Evolutionary conservation across 1,139 yeast genomes (phyloP).

Genomic region (Scheffersomyces stambukii): DNA sequence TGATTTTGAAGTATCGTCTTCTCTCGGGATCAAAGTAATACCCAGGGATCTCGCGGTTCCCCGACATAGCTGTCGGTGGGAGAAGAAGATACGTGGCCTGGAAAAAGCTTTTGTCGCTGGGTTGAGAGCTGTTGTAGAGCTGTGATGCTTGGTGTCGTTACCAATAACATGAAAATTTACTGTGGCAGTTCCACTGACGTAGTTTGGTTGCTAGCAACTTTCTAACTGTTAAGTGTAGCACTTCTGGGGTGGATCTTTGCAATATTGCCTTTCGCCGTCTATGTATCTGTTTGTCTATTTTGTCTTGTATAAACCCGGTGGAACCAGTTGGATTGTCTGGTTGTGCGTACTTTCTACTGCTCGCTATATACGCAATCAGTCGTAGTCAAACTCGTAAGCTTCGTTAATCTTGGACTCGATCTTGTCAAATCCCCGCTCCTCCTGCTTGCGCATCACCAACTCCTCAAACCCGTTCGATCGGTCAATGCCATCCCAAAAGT

Average conservation of each 20-base stretch:
- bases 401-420: constrained; percentile 16
- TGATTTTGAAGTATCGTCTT: constrained; percentile 42
- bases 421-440: constrained; percentile 30
- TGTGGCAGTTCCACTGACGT: no score
- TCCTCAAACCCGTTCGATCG: constrained; percentile 88
- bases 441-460: constrained; percentile 53
- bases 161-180: no score
- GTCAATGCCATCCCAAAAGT: constrained; percentile 91
- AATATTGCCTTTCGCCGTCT: no score
- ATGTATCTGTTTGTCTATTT: no score
- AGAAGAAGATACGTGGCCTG: constrained; percentile 1
- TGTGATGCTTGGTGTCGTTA: no score
- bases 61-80: constrained; percentile 8
- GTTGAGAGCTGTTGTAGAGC: no score
- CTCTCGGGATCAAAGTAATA: constrained; percentile 41
- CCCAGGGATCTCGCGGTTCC: constrained; percentile 35
- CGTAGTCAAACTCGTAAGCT: constrained; percentile 25
- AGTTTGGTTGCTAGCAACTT: no score
- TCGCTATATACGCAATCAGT: constrained; percentile 7
- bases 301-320: no score
- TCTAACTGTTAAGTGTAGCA: no score
- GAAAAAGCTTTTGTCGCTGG: background rate
- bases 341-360: no score
- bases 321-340: no score
- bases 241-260: no score